Base-by-base conservation (phyloP, 257 asterid species). In the Verbascum thapsus region DNA sequence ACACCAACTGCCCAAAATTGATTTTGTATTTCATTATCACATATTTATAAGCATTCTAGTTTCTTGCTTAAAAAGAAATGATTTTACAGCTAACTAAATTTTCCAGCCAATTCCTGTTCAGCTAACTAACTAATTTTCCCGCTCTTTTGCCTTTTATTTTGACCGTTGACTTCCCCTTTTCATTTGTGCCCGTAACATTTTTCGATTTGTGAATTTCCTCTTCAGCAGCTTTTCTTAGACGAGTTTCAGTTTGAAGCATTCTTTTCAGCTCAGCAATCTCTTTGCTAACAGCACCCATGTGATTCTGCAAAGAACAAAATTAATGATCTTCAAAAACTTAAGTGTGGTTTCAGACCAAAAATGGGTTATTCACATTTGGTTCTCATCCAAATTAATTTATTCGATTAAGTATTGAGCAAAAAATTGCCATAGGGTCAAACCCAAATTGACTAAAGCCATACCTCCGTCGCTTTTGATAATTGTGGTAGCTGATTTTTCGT, bases 161-260 rank as follows among this genome's bases (percentile, higher is more conserved):
- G n/a, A n/a, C n/a, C n/a, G n/a, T n/a, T n/a, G n/a, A n/a, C n/a
- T n/a, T n/a, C n/a, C n/a, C n/a, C n/a, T n/a, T n/a, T n/a, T n/a
- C n/a, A n/a, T n/a, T n/a, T n/a, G n/a, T n/a, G n/a, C n/a, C n/a
- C n/a, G n/a, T n/a, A n/a, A n/a, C n/a, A 56, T 70, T 69, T 78
- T 80, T 87, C 66, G 89, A 78, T 61, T 73, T 72, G 58, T 71
- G 58, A 64, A 79, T 78, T 81, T 94, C 96, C 40, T 81, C 95
- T 81, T 94, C 98, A 65, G 98, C 98, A 20, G 90, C 83, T 85
- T 83, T 88, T 49, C 92, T 77, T 53, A 63, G 78, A 62, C 68
- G 70, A 69, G 73, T 68, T 87, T 90, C 99, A 66, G 84, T 82
- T 74, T 83, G 87, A 73, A 90, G 95, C 79, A 79, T 50, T 69